Percentiles rank a stretch among this genome's conserved stretches.
Conservation (phyloP, 2,329 filamentous ascomycete genomes). For the Thyridium curvatum region DNA sequence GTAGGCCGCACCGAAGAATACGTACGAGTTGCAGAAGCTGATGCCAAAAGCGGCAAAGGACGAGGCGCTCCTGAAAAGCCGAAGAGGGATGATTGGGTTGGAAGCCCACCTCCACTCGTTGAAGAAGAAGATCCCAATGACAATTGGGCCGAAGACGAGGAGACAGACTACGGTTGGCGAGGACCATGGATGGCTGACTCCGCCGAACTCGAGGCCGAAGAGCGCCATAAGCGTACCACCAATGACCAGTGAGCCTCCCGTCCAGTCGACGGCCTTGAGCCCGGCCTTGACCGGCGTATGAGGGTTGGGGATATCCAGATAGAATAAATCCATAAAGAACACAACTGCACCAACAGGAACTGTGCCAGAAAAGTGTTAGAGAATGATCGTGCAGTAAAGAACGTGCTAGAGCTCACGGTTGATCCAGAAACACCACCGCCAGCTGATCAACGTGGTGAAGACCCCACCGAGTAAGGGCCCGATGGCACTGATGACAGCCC, state of each 20-base stretch:
- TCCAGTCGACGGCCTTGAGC: constrained; percentile 57
- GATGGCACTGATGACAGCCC: constrained; percentile 11
- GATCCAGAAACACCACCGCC: constrained; percentile 66
- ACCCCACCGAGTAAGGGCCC: constrained; percentile 12
- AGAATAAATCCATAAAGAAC: constrained; percentile 46
- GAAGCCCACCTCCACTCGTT: constrained; percentile 67
- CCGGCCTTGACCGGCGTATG: constrained; percentile 56
- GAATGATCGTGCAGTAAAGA: background rate
- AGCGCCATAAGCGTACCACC: constrained; percentile 63
- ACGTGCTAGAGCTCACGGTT: constrained; percentile 30
- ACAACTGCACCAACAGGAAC: constrained; percentile 28
- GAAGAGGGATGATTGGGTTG: constrained; percentile 71
- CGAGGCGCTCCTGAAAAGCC: constrained; percentile 59
- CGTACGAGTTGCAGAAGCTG: constrained; percentile 65
- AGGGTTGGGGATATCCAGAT: constrained; percentile 62
- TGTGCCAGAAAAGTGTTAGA: background rate
- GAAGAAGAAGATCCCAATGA: constrained; percentile 59
- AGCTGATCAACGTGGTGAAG: constrained; percentile 23
- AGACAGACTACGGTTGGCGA: constrained; percentile 72
- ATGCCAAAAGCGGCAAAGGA: constrained; percentile 61
- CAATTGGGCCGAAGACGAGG: constrained; percentile 65
- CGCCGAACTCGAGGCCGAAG: constrained; percentile 64
- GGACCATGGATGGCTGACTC: constrained; percentile 59
- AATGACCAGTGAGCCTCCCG: constrained; percentile 41
- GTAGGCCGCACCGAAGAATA: constrained; percentile 72